These are phyloP conservation scores for Huntiella moniliformis DNA, from an alignment of 2,329 filamentous ascomycete genomes.

Conservation along the genomic window DNA sequence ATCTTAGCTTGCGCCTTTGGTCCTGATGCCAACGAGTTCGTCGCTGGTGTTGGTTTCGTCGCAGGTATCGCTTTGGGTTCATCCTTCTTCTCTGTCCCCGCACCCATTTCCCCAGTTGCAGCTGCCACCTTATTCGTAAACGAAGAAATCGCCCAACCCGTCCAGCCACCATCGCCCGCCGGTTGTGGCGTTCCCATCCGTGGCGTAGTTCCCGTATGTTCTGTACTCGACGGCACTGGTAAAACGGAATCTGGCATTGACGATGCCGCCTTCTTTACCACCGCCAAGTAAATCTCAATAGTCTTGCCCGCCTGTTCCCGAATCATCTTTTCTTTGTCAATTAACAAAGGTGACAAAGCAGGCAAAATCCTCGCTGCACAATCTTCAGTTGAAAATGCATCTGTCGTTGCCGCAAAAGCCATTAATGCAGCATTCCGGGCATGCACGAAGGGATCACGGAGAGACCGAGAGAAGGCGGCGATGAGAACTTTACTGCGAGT, in stretches of 20 bases:
- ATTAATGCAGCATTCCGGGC: constrained; percentile 77
- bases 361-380: constrained; percentile 71
- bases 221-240: constrained; percentile 38
- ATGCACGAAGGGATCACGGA: constrained; percentile 88
- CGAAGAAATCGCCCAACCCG: constrained; percentile 94
- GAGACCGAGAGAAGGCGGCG: constrained; percentile 74
- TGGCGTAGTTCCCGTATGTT: constrained; percentile 34
- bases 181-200: constrained; percentile 65
- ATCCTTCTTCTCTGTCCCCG: constrained; percentile 22
- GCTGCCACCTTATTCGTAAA: constrained; percentile 87
- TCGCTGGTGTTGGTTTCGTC: not conserved
- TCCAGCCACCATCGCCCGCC: constrained; percentile 34
- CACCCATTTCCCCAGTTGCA: constrained; percentile 71
- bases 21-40: constrained; percentile 13
- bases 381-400: constrained; percentile 79
- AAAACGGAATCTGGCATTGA: constrained; percentile 65
- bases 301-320: constrained; percentile 84
- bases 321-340: constrained; percentile 91
- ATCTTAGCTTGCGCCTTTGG: no score
- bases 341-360: constrained; percentile 60
- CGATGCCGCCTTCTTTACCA: constrained; percentile 59
- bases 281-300: constrained; percentile 66
- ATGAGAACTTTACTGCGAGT: constrained; percentile 78
- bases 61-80: not conserved
- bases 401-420: constrained; percentile 66